These are phyloP conservation scores for Cladosporium austrohemisphaericum DNA, from an alignment of 2,329 filamentous ascomycete species.

Conservation along the genomic window DNA sequence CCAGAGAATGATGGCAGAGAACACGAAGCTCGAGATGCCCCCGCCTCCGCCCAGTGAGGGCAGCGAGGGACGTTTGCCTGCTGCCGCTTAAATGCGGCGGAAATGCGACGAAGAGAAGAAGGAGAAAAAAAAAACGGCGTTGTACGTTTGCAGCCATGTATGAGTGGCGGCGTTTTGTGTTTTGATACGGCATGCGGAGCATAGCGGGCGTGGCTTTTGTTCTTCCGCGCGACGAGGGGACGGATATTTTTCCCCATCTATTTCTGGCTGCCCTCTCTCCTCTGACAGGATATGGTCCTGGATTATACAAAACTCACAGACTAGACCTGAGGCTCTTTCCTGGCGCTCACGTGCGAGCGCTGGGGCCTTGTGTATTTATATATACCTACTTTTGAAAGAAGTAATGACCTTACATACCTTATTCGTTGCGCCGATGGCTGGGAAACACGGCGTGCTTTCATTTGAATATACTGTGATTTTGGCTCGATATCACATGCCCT, in stretches of 20 bases:
- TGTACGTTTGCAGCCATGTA: no score
- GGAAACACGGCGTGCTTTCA: no score
- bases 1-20: slow-evolving; percentile 88
- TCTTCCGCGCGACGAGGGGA: slow-evolving; percentile 14
- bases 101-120: no score
- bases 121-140: no score
- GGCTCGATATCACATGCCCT: no score
- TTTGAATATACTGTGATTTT: no score
- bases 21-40: slow-evolving; percentile 70
- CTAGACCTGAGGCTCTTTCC: slow-evolving; percentile 9
- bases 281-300: slow-evolving; percentile 8
- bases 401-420: slow-evolving; percentile 5
- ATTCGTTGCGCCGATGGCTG: no score
- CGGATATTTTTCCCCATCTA: slow-evolving; percentile 2
- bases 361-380: slow-evolving; percentile 12
- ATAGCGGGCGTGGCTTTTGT: slow-evolving; percentile 13
- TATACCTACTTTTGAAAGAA: slow-evolving; percentile 11
- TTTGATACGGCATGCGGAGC: slow-evolving; percentile 13
- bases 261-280: slow-evolving; percentile 5
- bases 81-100: slow-evolving; percentile 1
- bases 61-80: slow-evolving; percentile 29
- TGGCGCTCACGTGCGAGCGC: background rate
- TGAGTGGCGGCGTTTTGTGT: slow-evolving; percentile 15
- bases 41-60: slow-evolving; percentile 40
- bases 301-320: slow-evolving; percentile 5